Conservation (phyloP, 176 grass and related monocot species). For the Triticum aestivum region DNA sequence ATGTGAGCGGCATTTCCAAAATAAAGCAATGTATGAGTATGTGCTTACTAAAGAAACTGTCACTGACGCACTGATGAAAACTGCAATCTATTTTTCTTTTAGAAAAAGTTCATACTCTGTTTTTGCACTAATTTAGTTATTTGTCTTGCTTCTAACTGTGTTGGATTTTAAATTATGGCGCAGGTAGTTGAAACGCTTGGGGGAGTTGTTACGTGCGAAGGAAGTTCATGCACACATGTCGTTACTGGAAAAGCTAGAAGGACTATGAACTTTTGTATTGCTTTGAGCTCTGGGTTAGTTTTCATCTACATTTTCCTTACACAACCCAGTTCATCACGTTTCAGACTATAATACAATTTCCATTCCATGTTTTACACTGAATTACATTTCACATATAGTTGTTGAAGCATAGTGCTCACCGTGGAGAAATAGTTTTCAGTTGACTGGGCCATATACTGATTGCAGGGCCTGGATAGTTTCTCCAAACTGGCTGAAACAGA, state of each 20-base stretch:
- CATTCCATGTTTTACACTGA: conserved; percentile 3
- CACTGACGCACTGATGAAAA: not conserved
- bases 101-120: not conserved
- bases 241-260: conserved; percentile 77
- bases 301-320: conserved; percentile 22
- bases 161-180: not conserved
- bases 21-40: not conserved
- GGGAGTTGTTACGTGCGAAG: conserved; percentile 61
- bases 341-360: not conserved
- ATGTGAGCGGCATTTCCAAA: not conserved
- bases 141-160: not conserved
- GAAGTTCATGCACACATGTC: conserved; percentile 70
- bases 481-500: conserved; percentile 81
- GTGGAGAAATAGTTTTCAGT: not conserved
- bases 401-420: not conserved
- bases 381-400: conserved; percentile 12
- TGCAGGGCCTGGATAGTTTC: conserved; percentile 91
- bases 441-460: conserved; percentile 11
- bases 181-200: conserved; percentile 73
- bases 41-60: not conserved
- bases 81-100: not conserved
- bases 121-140: conserved; percentile 10
- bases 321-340: conserved; percentile 7
- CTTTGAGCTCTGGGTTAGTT: conserved; percentile 82
- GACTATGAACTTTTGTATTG: conserved; percentile 81